Base-by-base conservation (phyloP, 305 asterid genomes). In the Ajuga reptans region DNA sequence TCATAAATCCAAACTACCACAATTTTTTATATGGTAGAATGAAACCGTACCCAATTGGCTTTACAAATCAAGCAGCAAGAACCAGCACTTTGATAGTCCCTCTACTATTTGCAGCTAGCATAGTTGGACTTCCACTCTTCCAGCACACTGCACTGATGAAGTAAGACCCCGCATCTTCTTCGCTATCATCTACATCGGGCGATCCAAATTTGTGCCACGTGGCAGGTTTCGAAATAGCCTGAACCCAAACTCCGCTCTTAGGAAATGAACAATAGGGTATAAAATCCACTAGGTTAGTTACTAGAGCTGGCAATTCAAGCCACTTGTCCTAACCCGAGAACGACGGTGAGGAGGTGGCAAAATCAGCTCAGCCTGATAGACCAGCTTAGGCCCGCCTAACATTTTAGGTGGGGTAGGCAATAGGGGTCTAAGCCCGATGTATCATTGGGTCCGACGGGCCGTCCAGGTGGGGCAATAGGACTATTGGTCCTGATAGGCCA, bases 141-240 rank as follows among this genome's bases (percentile, higher is more conserved):
- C 96, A 89, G 79, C 94, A 85, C 14, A 87, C 92, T 11, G 96
- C 96, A 65, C 94, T 87, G 51, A 87, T 89, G 76, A 89, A 89
- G 77, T 79, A 81, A 37, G 94, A 82, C 45, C 81, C 91, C 7
- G 83, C 76, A 17, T 84, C 96, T 75, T 84, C 94, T 27, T 84
- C 94, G 0, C 53, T 34, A 0, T 80, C 90, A 3, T 85, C 92
- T 61, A 78, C 72, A 1, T 80, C 90, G 0, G 86, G 86, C 15
- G 96, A 79, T 34, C 94, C 86, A 8, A 87, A 89, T 69, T 77
- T 87, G 78, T 87, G 96, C 85, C 89, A 80, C n/a, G 90, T 84
- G 5, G 85, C 82, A 0, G 91, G 86, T 72, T 82, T 87, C 4
- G 90, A 62, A 43, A 89, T 83, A 0, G 94, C 94, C 94, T 89